These are phyloP conservation scores for Dryadomyces sulphureus DNA, from an alignment of 2,329 filamentous ascomycete species.

Conservation along the genomic window DNA sequence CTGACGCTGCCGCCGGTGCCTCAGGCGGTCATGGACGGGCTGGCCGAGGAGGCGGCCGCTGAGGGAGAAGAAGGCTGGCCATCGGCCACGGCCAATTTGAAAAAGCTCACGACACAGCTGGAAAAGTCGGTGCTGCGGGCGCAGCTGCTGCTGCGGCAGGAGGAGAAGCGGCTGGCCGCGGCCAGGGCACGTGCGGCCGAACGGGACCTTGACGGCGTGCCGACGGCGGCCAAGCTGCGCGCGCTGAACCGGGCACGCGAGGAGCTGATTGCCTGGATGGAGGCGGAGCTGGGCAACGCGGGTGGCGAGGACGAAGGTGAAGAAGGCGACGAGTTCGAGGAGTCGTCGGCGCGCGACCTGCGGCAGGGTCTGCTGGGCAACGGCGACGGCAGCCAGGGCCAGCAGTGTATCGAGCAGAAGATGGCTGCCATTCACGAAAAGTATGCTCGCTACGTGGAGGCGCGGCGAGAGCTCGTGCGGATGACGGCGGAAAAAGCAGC, in stretches of 20 bases:
- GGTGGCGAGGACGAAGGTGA: conserved; percentile 20
- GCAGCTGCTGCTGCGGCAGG: conserved; percentile 39
- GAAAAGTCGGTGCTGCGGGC: conserved; percentile 44
- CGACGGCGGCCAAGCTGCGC: conserved; percentile 25
- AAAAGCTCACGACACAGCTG: conserved; percentile 32
- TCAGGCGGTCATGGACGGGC: conserved; percentile 31
- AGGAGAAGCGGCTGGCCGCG: conserved; percentile 39
- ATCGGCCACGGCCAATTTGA: conserved; percentile 23
- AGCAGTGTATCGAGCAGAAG: conserved; percentile 20
- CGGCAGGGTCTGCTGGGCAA: conserved; percentile 9
- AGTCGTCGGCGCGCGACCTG: conserved; percentile 9
- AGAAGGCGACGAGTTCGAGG: conserved; percentile 4
- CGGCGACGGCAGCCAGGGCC: not conserved
- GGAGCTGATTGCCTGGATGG: conserved; percentile 51
- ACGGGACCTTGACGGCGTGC: conserved; percentile 4
- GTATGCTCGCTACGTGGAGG: conserved; percentile 36
- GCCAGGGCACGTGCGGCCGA: conserved; percentile 21
- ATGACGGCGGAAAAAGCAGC: conserved; percentile 3
- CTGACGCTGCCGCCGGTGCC: conserved; percentile 34
- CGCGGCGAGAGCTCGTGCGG: conserved; percentile 32
- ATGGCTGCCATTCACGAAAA: conserved; percentile 35
- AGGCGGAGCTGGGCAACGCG: conserved; percentile 42
- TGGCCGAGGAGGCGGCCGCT: conserved; percentile 24
- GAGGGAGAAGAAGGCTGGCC: not conserved
- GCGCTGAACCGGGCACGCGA: conserved; percentile 42